phyloP scores from a whole-genome alignment of 345 rosid genomes.

The Arabidopsis suecica region DNA sequence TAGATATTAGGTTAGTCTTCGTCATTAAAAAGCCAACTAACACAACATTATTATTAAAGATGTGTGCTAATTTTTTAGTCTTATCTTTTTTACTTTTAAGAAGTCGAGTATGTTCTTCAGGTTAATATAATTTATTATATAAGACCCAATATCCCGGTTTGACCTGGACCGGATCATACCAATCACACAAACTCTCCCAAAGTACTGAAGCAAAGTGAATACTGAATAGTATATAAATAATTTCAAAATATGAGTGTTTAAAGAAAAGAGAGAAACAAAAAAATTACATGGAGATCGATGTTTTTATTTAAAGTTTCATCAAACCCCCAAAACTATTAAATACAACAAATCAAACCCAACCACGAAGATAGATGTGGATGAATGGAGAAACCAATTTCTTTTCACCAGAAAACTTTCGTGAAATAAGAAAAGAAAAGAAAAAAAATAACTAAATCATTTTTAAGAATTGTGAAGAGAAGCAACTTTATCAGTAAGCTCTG shows the following conservation, averaged over 20 bases:
- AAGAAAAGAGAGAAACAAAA: neutral
- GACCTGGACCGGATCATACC: neutral
- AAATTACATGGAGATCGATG: constrained; percentile 30
- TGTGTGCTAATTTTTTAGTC: neutral
- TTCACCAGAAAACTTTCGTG: constrained; percentile 30
- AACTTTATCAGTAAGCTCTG: constrained; percentile 41
- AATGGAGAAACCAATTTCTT: constrained; percentile 26
- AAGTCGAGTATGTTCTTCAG: neutral
- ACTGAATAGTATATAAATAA: neutral
- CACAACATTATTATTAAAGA: constrained; percentile 22
- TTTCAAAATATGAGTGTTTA: constrained; percentile 1
- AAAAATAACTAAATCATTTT: constrained; percentile 1
- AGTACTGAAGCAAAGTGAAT: neutral
- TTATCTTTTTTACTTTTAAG: neutral
- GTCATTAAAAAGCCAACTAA: constrained; percentile 34
- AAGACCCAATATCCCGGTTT: neutral
- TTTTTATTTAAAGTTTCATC: constrained; percentile 37
- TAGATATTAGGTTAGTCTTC: constrained; percentile 25
- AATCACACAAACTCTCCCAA: constrained; percentile 9
- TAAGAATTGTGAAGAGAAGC: constrained; percentile 42
- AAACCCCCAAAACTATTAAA: constrained; percentile 43
- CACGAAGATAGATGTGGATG: constrained; percentile 40
- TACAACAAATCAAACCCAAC: constrained; percentile 48
- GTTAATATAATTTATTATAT: neutral
- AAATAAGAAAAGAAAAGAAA: neutral